Conservation (phyloP, 1,284 basidiomycete genomes). For the Rhodotorula sp. region DNA sequence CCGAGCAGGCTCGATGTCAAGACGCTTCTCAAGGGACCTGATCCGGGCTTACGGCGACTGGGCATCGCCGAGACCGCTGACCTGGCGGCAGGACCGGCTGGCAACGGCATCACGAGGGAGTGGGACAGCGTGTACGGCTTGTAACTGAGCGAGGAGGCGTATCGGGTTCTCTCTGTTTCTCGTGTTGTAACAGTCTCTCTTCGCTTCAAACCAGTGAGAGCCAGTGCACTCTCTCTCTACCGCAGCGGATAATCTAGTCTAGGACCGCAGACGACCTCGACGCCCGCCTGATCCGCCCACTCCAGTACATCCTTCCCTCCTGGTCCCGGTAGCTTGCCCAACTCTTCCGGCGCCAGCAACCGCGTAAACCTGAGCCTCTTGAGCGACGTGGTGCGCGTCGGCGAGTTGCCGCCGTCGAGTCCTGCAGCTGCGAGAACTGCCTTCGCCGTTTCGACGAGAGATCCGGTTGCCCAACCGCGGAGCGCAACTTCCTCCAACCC, state of each 20-base stretch:
- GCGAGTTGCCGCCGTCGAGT: background rate
- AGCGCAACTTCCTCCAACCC: background rate
- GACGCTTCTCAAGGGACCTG: constrained; percentile 1
- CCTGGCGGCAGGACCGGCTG: background rate
- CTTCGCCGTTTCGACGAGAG: background rate
- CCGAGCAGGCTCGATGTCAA: background rate
- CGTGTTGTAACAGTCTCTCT: constrained; percentile 2
- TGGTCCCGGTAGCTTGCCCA: background rate
- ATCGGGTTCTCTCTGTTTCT: background rate
- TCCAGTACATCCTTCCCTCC: background rate
- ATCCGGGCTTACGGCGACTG: constrained; percentile 4
- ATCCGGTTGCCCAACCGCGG: background rate
- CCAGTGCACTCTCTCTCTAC: too few relatives aligned
- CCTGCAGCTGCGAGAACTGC: constrained; percentile 7
- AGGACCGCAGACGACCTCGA: constrained; percentile 2
- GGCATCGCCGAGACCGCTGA: background rate
- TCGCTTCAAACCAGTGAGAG: too few relatives aligned
- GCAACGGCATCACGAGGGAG: constrained; percentile 1
- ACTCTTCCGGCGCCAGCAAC: background rate
- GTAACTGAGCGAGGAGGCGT: background rate
- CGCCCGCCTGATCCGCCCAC: background rate
- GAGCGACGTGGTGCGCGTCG: background rate
- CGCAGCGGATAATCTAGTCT: too few relatives aligned
- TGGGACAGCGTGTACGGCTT: background rate
- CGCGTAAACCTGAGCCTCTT: background rate